Evolutionary conservation across 192 early-diverging fungal species (phyloP).

Genomic region (Dissophora ornata): DNA sequence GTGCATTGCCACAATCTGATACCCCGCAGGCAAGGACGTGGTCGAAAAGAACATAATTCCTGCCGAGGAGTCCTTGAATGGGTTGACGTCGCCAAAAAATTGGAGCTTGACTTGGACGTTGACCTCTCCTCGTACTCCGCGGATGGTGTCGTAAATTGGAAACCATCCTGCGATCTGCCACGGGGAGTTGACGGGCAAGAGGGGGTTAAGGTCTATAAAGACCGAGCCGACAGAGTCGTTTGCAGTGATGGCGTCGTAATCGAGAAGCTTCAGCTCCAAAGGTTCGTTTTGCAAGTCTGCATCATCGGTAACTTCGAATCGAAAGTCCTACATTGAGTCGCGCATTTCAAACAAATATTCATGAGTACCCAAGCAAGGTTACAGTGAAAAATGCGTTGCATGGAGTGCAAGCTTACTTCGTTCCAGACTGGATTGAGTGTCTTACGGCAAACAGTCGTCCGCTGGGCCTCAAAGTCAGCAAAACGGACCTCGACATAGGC

Average conservation of each 20-base stretch:
- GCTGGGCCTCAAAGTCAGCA: constrained; percentile 72
- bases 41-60: constrained; percentile 76
- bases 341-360: neutral
- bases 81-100: constrained; percentile 86
- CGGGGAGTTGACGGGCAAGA: constrained; percentile 73
- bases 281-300: constrained; percentile 86
- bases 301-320: constrained; percentile 82
- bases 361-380: too few species aligned
- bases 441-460: constrained; percentile 72
- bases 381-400: too few species aligned
- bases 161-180: constrained; percentile 81
- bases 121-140: constrained; percentile 80
- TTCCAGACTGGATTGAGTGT: constrained; percentile 89
- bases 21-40: constrained; percentile 64
- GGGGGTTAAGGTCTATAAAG: constrained; percentile 81
- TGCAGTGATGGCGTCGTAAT: constrained; percentile 77
- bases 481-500: constrained; percentile 88
- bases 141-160: constrained; percentile 81
- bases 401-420: constrained; percentile 50
- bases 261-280: constrained; percentile 80
- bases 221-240: constrained; percentile 84
- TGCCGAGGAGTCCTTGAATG: constrained; percentile 79
- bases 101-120: constrained; percentile 77
- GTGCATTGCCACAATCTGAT: constrained; percentile 64
- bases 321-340: constrained; percentile 66